Evolutionary conservation across 129 eudicot species (phyloP), one percentile per base, ranked within the genome.

Genomic region (Chrysanthemum lavandulifolium): DNA sequence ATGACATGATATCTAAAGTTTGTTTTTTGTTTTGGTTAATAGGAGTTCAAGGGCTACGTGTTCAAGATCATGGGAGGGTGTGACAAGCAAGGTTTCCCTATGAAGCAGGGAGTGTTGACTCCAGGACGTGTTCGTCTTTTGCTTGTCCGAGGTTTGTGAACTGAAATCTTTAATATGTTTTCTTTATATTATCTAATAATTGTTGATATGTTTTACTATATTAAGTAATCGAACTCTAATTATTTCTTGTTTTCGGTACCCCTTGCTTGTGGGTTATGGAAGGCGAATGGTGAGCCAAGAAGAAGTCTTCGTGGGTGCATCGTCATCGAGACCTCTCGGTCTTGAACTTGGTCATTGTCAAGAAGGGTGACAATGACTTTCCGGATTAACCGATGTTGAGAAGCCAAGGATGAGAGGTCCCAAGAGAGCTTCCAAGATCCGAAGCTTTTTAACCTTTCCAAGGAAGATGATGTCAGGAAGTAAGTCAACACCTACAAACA

Each of bases 331-430:
- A 90, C 51, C 88, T 90, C 3, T 87, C 93, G 0, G 96, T 90
- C n/a, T 61, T 90, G 82, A 90, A 90, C 71, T 67, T 90, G 82
- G 93, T 87, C 10, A 90, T 90, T 9, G 96, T 90, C 61, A 90
- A 90, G 78, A 90, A 90, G 80, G 96, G 96, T 45, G 96, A 90
- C 15, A 87, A 81, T 47, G 96, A 90, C 40, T 80, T 90, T 9
- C 96, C 93, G 96, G 96, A 10, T 70, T 90, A 12, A 90, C 96
- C 21, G 96, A 90, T 83, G 78, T 81, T 40, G 96, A 90, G 85
- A 90, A 90, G 73, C 96, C 96, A 71, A 87, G 96, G 68, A 90
- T 90, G 96, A 89, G 96, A 63, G 96, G 92, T 55, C 96, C 96
- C 31, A 89, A 89, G 81, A 86, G 96, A 78, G 96, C 96, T 45